Percentiles rank a stretch among this genome's conserved stretches.
These are phyloP conservation scores for Saccharomycodes ludwigii DNA, from an alignment of 805 yeast genomes.

Conservation along the genomic window DNA sequence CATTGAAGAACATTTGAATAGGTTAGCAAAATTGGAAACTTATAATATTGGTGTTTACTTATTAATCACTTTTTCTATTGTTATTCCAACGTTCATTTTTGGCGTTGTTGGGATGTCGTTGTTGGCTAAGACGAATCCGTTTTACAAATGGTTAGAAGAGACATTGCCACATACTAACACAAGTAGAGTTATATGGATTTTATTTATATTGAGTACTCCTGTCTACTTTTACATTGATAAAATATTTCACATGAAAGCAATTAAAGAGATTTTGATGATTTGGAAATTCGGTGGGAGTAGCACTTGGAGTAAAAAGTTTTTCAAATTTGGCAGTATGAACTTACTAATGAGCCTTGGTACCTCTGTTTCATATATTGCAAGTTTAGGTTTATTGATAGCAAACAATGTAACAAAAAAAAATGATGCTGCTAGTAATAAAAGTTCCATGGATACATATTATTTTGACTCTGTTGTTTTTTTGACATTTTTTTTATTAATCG, in stretches of 20 bases:
- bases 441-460: slow-evolving; percentile 43
- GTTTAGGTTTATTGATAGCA: slow-evolving; percentile 41
- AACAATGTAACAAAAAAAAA: slow-evolving; percentile 23
- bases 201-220: slow-evolving; percentile 55
- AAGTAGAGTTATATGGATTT: slow-evolving; percentile 50
- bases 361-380: slow-evolving; percentile 56
- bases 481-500: slow-evolving; percentile 58
- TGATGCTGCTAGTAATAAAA: slow-evolving; percentile 17
- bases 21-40: slow-evolving; percentile 37
- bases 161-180: slow-evolving; percentile 56
- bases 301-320: slow-evolving; percentile 41
- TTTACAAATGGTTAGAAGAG: slow-evolving; percentile 42
- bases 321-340: slow-evolving; percentile 71
- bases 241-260: slow-evolving; percentile 55
- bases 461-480: slow-evolving; percentile 73
- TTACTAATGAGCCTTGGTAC: slow-evolving; percentile 64
- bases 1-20: slow-evolving; percentile 50
- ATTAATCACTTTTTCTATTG: slow-evolving; percentile 36
- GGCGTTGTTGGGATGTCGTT: slow-evolving; percentile 63
- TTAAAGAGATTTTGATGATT: slow-evolving; percentile 42
- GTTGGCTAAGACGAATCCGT: slow-evolving; percentile 28
- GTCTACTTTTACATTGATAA: slow-evolving; percentile 67
- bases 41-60: slow-evolving; percentile 33
- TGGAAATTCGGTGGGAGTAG: slow-evolving; percentile 35
- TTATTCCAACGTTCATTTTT: slow-evolving; percentile 56